These are phyloP conservation scores for Streptanthus diversifolius DNA, from an alignment of 345 rosid genomes.

Conservation along the genomic window DNA sequence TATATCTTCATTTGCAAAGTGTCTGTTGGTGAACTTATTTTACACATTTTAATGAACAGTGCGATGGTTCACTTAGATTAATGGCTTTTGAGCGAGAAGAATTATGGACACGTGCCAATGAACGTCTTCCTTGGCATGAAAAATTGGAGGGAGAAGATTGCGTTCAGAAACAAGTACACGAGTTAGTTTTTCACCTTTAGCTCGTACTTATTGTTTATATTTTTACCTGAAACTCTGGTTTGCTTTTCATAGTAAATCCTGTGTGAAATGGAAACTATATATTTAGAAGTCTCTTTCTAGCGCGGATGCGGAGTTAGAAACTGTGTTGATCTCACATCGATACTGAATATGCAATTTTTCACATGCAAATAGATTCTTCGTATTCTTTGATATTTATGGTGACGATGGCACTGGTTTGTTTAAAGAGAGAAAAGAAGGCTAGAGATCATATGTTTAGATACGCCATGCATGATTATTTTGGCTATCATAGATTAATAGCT, in stretches of 20 bases:
- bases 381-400: not conserved
- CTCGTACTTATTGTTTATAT: slow-evolving; percentile 6
- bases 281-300: slow-evolving; percentile 6
- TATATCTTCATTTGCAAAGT: not conserved
- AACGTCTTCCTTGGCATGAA: slow-evolving; percentile 95
- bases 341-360: slow-evolving; percentile 14
- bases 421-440: not conserved
- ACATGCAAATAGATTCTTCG: slow-evolving; percentile 1
- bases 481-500: not conserved
- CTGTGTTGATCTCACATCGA: not conserved
- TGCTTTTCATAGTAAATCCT: not conserved
- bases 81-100: slow-evolving; percentile 90
- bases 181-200: slow-evolving; percentile 51
- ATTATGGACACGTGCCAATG: slow-evolving; percentile 80
- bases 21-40: slow-evolving; percentile 1
- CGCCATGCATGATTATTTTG: not conserved
- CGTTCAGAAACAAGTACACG: slow-evolving; percentile 90
- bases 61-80: slow-evolving; percentile 60
- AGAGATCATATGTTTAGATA: not conserved
- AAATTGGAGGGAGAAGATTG: slow-evolving; percentile 92
- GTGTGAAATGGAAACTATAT: slow-evolving; percentile 8
- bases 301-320: not conserved
- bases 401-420: not conserved
- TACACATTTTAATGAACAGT: slow-evolving; percentile 42
- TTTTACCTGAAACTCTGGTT: not conserved